A percentile compares a stretch with the other conserved stretches of the same genome.
Evolutionary conservation across 2,329 filamentous ascomycete genomes (phyloP).

Genomic region (Magnaporthales sp.): DNA sequence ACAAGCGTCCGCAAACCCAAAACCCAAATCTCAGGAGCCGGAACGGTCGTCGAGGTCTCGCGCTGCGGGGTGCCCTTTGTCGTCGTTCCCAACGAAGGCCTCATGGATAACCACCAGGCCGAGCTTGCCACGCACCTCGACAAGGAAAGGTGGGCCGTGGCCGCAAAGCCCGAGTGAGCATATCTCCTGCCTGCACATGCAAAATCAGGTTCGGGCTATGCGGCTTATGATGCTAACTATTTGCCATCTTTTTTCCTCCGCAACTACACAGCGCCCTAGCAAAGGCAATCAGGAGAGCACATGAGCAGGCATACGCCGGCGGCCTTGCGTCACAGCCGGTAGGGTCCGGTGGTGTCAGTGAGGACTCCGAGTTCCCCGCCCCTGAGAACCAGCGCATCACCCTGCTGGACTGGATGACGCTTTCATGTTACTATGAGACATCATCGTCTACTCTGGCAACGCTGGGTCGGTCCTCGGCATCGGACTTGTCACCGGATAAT

Average conservation of each 20-base stretch:
- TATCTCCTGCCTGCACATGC: background rate
- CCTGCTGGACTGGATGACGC: constrained; percentile 24
- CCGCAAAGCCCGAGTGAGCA: constrained; percentile 58
- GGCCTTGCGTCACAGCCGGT: background rate
- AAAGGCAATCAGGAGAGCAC: constrained; percentile 14
- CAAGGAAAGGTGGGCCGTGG: constrained; percentile 66
- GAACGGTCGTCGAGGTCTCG: constrained; percentile 78
- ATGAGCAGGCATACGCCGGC: constrained; percentile 3
- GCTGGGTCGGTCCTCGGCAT: background rate
- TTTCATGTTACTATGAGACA: constrained; percentile 17
- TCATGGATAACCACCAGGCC: constrained; percentile 85
- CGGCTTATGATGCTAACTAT: background rate
- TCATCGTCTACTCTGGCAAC: background rate
- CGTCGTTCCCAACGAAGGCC: constrained; percentile 74
- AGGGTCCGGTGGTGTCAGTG: background rate
- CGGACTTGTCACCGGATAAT: background rate
- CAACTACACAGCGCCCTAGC: constrained; percentile 13
- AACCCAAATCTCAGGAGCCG: constrained; percentile 57
- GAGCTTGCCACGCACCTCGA: constrained; percentile 76
- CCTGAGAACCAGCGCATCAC: constrained; percentile 17
- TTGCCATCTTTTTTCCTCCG: background rate
- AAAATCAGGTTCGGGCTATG: too few species aligned
- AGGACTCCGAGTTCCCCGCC: constrained; percentile 16
- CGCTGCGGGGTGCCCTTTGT: constrained; percentile 68
- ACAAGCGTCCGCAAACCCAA: background rate